Percentiles rank a stretch among this genome's conserved stretches.
Evolutionary conservation across 176 grass and related monocot genomes (phyloP).

Genomic region (Cenchrus purpureus): DNA sequence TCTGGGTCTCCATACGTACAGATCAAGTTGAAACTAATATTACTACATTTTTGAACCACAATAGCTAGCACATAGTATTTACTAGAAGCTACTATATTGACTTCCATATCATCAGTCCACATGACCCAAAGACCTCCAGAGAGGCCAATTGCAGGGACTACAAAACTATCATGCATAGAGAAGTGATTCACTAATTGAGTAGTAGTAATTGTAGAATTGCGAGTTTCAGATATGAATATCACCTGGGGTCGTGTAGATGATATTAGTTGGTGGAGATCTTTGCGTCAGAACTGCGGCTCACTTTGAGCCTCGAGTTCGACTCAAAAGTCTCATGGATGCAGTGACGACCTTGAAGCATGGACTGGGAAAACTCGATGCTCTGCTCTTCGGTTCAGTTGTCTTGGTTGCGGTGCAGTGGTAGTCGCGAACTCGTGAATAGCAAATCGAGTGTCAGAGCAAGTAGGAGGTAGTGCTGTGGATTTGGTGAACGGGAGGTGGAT

Average conservation of each 20-base stretch:
- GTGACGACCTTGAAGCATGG: no score
- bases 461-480: no score
- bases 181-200: neutral
- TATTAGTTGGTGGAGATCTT: neutral
- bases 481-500: no score
- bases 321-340: no score
- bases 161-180: neutral
- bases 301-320: no score
- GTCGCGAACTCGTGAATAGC: no score
- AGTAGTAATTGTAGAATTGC: neutral
- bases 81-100: neutral
- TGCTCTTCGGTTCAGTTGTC: no score
- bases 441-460: no score
- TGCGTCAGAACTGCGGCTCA: neutral
- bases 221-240: neutral
- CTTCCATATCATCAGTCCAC: neutral
- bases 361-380: no score
- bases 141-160: neutral
- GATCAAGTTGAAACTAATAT: neutral
- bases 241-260: neutral
- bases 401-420: no score
- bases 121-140: neutral
- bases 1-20: neutral
- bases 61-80: neutral
- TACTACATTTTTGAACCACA: neutral